Evolutionary conservation across 306 rosid species (phyloP).

Genomic region (Spatholobus suberectus): DNA sequence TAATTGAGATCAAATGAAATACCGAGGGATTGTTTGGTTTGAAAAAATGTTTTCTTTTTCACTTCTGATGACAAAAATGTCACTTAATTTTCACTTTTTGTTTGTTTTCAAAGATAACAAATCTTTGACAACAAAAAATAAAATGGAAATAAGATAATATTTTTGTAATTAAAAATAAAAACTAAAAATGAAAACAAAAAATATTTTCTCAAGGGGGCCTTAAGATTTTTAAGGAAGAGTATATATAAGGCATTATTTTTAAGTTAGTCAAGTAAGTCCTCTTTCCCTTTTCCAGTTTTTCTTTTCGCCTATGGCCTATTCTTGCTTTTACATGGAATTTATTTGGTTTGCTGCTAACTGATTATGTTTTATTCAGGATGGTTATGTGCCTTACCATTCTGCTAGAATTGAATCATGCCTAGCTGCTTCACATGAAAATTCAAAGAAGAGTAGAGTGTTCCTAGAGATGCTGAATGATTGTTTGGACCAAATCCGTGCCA

Average conservation of each 20-base stretch:
- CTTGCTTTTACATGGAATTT: not conserved
- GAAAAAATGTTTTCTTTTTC: not conserved
- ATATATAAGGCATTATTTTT: not conserved
- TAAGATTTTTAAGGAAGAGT: not conserved
- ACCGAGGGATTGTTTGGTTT: not conserved
- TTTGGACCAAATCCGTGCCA: constrained; percentile 84
- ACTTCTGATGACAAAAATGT: too few species aligned
- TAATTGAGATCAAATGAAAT: not conserved
- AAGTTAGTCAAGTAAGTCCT: not conserved
- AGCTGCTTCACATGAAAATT: constrained; percentile 77
- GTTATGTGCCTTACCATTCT: constrained; percentile 95
- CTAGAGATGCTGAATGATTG: constrained; percentile 85
- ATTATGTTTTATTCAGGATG: constrained; percentile 63
- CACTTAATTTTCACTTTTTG: not conserved
- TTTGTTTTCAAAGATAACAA: not conserved
- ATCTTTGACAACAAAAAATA: not conserved
- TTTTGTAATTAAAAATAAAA: not conserved
- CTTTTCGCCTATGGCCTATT: not conserved
- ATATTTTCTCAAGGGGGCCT: not conserved
- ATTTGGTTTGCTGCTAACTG: constrained; percentile 30
- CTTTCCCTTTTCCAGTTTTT: not conserved
- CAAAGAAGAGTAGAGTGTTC: constrained; percentile 74
- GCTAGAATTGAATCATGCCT: constrained; percentile 90
- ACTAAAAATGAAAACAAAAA: not conserved
- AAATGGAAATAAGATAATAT: not conserved